Percentiles rank a stretch among this genome's conserved stretches.
phyloP scores from a whole-genome alignment of 345 rosid genomes.

The Kernera saxatilis region DNA sequence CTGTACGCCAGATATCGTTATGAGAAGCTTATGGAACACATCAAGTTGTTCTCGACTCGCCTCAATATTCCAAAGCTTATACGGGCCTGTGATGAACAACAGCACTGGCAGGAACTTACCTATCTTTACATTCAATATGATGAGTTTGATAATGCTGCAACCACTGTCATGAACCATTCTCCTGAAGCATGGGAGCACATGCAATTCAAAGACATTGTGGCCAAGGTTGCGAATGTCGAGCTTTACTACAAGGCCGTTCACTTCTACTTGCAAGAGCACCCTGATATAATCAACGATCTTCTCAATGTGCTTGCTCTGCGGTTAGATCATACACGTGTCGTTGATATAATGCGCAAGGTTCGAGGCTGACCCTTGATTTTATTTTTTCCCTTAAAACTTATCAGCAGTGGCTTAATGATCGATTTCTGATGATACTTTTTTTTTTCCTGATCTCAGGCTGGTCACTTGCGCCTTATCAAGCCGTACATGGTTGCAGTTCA shows the following conservation, averaged over 20 bases:
- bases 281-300: constrained; percentile 91
- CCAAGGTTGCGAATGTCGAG: constrained; percentile 96
- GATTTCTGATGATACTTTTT: background rate
- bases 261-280: constrained; percentile 98
- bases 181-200: constrained; percentile 99
- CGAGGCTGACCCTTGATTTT: background rate
- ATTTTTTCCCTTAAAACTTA: background rate
- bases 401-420: background rate
- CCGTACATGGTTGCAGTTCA: constrained; percentile 98
- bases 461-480: constrained; percentile 89
- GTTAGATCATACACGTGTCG: constrained; percentile 96
- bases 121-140: constrained; percentile 85
- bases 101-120: constrained; percentile 97
- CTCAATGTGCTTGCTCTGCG: constrained; percentile 94
- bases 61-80: constrained; percentile 98
- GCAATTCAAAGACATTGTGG: constrained; percentile 95
- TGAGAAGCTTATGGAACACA: constrained; percentile 99
- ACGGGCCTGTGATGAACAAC: constrained; percentile 98
- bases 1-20: constrained; percentile 94
- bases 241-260: constrained; percentile 97
- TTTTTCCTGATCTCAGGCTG: constrained; percentile 55
- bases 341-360: constrained; percentile 98
- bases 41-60: constrained; percentile 94
- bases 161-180: constrained; percentile 98
- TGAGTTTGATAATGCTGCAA: constrained; percentile 98